phyloP scores from a whole-genome alignment of 1,284 basidiomycete species.

The Mycena sp. region DNA sequence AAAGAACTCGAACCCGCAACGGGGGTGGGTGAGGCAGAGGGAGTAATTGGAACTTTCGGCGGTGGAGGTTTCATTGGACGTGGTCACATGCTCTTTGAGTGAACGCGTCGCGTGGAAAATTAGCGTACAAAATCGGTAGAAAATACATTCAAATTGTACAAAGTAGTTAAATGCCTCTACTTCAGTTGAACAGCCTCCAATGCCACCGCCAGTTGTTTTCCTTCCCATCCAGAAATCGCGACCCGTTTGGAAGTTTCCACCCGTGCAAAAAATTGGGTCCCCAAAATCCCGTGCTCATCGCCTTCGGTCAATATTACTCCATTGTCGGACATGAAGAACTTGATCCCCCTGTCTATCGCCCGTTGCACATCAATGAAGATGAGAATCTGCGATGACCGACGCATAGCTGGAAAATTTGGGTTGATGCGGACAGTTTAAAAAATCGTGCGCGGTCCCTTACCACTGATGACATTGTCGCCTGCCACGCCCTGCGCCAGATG shows the following conservation, averaged over 20 bases:
- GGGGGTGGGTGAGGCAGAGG: slow-evolving; percentile 47
- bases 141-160: too few relatives aligned
- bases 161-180: too few relatives aligned
- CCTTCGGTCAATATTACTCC: slow-evolving; percentile 88
- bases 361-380: slow-evolving; percentile 80
- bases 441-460: slow-evolving; percentile 49
- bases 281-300: slow-evolving; percentile 63
- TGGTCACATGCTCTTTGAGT: slow-evolving; percentile 2
- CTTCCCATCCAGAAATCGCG: slow-evolving; percentile 45
- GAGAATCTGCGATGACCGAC: slow-evolving; percentile 73
- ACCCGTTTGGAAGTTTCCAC: slow-evolving; percentile 56
- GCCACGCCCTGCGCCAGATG: slow-evolving; percentile 84
- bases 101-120: too few relatives aligned
- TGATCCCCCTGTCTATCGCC: slow-evolving; percentile 76
- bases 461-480: slow-evolving; percentile 75
- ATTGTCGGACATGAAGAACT: slow-evolving; percentile 81
- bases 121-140: too few relatives aligned
- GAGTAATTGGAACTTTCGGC: slow-evolving; percentile 38
- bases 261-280: slow-evolving; percentile 67
- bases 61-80: neutral
- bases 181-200: too few relatives aligned
- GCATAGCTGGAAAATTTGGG: slow-evolving; percentile 68
- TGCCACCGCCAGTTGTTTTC: neutral
- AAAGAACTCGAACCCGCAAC: slow-evolving; percentile 17
- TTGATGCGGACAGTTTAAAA: neutral